A percentile compares a stretch with the other conserved stretches of the same genome.
Evolutionary conservation across 148 eudicot genomes (phyloP).

Genomic region (Talinum fruticosum): DNA sequence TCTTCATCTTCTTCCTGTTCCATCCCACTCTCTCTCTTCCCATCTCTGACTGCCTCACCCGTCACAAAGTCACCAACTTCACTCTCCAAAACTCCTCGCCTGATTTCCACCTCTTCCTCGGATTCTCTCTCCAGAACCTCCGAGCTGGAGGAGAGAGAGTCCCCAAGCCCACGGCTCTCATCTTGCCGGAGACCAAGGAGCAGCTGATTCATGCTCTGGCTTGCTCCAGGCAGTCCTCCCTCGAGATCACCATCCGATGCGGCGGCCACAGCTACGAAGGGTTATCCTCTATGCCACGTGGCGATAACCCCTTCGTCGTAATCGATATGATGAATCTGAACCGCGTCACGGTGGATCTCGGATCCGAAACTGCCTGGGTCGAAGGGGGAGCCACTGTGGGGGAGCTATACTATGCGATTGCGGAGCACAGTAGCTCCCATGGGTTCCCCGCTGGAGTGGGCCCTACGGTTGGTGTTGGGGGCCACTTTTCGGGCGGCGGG

Average conservation of each 20-base stretch:
- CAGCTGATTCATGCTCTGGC: conserved; percentile 34
- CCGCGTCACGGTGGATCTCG: conserved; percentile 29
- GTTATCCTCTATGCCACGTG: conserved; percentile 41
- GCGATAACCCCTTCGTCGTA: conserved; percentile 41
- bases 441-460: conserved; percentile 40
- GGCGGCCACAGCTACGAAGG: conserved; percentile 81
- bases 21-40: neutral
- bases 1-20: neutral
- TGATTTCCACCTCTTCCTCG: conserved; percentile 32
- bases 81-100: conserved; percentile 26
- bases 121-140: conserved; percentile 62
- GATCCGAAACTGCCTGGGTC: conserved; percentile 38
- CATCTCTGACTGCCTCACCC: conserved; percentile 35
- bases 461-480: conserved; percentile 40
- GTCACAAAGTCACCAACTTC: conserved; percentile 43
- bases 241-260: conserved; percentile 50
- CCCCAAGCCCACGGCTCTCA: conserved; percentile 36
- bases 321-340: conserved; percentile 43
- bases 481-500: conserved; percentile 44
- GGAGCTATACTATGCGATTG: conserved; percentile 33
- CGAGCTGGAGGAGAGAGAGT: conserved; percentile 14
- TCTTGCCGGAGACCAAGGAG: conserved; percentile 47
- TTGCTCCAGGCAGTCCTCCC: conserved; percentile 28
- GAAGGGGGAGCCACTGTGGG: conserved; percentile 70
- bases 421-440: conserved; percentile 19